Conservation (phyloP, 352 stramenopile genomes). For the Phytophthora ohioensis region DNA sequence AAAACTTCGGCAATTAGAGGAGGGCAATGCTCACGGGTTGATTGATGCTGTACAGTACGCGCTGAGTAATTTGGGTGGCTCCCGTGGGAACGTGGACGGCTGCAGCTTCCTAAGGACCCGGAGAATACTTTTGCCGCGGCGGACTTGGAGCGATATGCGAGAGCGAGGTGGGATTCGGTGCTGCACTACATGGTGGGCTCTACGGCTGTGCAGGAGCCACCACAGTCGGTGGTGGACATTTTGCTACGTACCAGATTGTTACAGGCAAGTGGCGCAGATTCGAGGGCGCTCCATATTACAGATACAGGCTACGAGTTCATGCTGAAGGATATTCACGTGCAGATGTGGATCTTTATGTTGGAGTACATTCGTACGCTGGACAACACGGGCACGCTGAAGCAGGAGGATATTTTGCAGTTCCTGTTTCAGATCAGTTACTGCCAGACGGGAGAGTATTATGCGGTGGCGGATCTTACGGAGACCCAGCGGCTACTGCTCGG, state of each 20-base stretch:
- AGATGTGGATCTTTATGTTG: conserved; percentile 93
- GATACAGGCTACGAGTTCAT: conserved; percentile 93
- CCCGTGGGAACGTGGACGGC: conserved; percentile 74
- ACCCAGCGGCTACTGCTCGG: conserved; percentile 81
- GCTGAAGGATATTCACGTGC: conserved; percentile 92
- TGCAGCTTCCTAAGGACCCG: conserved; percentile 51
- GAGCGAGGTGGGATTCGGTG: conserved; percentile 72
- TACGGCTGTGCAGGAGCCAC: conserved; percentile 69
- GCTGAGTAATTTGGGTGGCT: conserved; percentile 74
- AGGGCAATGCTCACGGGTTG: conserved; percentile 3
- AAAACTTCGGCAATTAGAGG: background rate
- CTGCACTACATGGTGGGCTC: conserved; percentile 84
- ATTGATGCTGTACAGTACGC: conserved; percentile 48
- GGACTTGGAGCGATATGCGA: conserved; percentile 70
- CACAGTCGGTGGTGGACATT: conserved; percentile 77
- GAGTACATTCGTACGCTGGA: conserved; percentile 91
- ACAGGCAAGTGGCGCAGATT: conserved; percentile 63
- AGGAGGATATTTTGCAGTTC: conserved; percentile 91
- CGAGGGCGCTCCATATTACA: conserved; percentile 82
- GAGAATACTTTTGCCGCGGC: conserved; percentile 55
- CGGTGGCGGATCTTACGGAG: conserved; percentile 75
- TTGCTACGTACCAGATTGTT: conserved; percentile 77
- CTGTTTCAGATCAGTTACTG: conserved; percentile 92
- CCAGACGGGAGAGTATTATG: conserved; percentile 88
- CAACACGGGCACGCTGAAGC: conserved; percentile 69